Percentiles rank a stretch among this genome's conserved stretches.
phyloP scores from a whole-genome alignment of 225 moss, liverwort and hornwort species.

The Pseudoscleropodium purum region DNA sequence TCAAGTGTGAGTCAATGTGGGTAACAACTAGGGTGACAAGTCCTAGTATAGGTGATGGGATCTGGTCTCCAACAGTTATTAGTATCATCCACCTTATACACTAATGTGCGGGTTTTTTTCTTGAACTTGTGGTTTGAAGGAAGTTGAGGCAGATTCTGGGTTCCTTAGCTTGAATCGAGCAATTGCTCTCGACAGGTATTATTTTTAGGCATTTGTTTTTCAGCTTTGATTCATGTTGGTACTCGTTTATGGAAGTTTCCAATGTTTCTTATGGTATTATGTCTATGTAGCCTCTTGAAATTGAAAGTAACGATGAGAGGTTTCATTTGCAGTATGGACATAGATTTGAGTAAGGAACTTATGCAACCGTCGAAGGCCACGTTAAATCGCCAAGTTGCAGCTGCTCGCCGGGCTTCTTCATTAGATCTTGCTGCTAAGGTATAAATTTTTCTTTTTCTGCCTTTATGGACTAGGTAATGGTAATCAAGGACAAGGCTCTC shows the following conservation, averaged over 20 bases:
- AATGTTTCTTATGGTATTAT: neutral
- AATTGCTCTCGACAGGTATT: constrained; percentile 71
- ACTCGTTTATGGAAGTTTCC: neutral
- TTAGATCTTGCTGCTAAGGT: constrained; percentile 28
- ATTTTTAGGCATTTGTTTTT: neutral
- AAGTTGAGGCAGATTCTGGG: constrained; percentile 63
- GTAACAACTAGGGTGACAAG: neutral
- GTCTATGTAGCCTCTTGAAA: neutral
- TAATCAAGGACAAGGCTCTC: neutral
- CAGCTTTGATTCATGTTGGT: neutral
- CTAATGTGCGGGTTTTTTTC: neutral
- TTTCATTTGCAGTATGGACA: constrained; percentile 61
- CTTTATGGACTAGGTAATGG: neutral
- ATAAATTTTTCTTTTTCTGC: neutral
- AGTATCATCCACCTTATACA: neutral
- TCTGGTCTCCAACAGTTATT: neutral
- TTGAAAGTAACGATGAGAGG: neutral
- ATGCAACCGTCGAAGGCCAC: constrained; percentile 82
- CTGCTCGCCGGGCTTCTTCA: constrained; percentile 31
- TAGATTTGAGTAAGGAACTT: constrained; percentile 83
- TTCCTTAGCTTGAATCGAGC: constrained; percentile 87
- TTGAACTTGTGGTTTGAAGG: constrained; percentile 9
- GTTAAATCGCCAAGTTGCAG: constrained; percentile 78
- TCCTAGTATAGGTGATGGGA: neutral
- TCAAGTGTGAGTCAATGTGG: neutral